Conservation (phyloP, 306 rosid species). For the Cucurbita ficifolia region DNA sequence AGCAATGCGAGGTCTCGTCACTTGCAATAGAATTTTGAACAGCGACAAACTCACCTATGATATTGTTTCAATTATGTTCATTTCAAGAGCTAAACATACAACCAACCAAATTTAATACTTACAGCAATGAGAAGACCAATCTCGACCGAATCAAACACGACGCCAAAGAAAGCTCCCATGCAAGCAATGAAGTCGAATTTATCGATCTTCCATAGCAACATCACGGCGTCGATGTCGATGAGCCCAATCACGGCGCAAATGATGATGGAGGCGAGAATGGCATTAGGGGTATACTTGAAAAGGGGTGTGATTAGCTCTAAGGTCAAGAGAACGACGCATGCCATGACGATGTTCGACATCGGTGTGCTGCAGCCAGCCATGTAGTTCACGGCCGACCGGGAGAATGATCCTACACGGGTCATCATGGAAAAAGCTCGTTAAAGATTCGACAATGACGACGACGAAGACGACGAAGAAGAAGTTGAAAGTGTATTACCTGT, state of each 20-base stretch:
- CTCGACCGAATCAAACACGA: constrained; percentile 58
- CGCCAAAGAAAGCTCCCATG: constrained; percentile 90
- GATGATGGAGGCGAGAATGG: constrained; percentile 70
- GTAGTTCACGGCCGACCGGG: constrained; percentile 75
- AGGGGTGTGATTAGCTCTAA: constrained; percentile 51
- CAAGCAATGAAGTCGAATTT: constrained; percentile 71
- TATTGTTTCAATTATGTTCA: no score
- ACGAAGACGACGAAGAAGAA: not conserved
- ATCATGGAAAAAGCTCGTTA: not conserved
- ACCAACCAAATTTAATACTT: not conserved
- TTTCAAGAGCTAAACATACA: no score
- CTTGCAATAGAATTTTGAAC: constrained; percentile 61
- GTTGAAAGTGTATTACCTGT: constrained; percentile 18
- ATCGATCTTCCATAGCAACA: constrained; percentile 64
- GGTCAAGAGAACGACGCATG: constrained; percentile 44
- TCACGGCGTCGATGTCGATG: constrained; percentile 34
- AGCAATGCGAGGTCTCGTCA: constrained; percentile 67
- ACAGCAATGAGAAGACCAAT: constrained; percentile 73
- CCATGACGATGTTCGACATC: constrained; percentile 72
- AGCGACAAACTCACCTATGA: constrained; percentile 51
- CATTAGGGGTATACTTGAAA: constrained; percentile 77
- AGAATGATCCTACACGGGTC: constrained; percentile 45
- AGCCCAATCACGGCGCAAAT: constrained; percentile 44
- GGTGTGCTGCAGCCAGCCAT: constrained; percentile 86
- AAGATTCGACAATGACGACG: not conserved